A percentile compares a stretch with the other conserved stretches of the same genome.
Evolutionary conservation across 805 yeast species (phyloP).

Genomic region (Metschnikowia anglica): DNA sequence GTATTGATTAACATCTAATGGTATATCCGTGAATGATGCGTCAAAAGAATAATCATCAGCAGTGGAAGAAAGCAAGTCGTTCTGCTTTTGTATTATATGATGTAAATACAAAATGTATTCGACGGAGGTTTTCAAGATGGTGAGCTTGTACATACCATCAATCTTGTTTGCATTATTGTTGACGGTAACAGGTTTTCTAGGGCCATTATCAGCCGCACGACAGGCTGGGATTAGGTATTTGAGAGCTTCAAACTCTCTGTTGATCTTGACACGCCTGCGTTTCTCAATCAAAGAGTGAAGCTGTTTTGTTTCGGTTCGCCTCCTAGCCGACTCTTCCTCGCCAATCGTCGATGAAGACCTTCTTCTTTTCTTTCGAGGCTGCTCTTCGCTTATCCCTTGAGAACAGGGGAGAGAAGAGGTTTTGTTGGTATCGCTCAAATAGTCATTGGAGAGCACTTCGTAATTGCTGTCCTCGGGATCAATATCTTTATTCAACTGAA

Average conservation of each 20-base stretch:
- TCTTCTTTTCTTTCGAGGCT: slow-evolving; percentile 37
- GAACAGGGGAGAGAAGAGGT: not conserved
- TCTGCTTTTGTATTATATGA: slow-evolving; percentile 52
- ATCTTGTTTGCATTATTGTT: slow-evolving; percentile 36
- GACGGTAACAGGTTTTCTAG: slow-evolving; percentile 8
- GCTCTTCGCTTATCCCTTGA: slow-evolving; percentile 10
- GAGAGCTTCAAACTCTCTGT: slow-evolving; percentile 78
- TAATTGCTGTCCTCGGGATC: slow-evolving; percentile 43
- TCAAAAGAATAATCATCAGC: slow-evolving; percentile 39
- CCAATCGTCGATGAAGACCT: slow-evolving; percentile 39
- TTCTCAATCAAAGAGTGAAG: slow-evolving; percentile 77
- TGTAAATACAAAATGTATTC: slow-evolving; percentile 75
- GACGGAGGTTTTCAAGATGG: slow-evolving; percentile 78
- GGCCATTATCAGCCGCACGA: slow-evolving; percentile 41
- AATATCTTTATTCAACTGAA: slow-evolving; percentile 43
- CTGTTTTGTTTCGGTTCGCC: slow-evolving; percentile 45
- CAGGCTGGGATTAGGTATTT: slow-evolving; percentile 80
- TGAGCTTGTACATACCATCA: slow-evolving; percentile 76
- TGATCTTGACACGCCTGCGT: slow-evolving; percentile 73
- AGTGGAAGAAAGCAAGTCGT: slow-evolving; percentile 35
- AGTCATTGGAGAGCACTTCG: slow-evolving; percentile 43
- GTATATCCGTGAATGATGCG: slow-evolving; percentile 51
- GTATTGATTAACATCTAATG: slow-evolving; percentile 57
- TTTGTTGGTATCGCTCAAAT: slow-evolving; percentile 13
- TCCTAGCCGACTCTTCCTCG: slow-evolving; percentile 39